Evolutionary conservation across 2,329 filamentous ascomycete genomes (phyloP).

Genomic region (Hortaea werneckii): DNA sequence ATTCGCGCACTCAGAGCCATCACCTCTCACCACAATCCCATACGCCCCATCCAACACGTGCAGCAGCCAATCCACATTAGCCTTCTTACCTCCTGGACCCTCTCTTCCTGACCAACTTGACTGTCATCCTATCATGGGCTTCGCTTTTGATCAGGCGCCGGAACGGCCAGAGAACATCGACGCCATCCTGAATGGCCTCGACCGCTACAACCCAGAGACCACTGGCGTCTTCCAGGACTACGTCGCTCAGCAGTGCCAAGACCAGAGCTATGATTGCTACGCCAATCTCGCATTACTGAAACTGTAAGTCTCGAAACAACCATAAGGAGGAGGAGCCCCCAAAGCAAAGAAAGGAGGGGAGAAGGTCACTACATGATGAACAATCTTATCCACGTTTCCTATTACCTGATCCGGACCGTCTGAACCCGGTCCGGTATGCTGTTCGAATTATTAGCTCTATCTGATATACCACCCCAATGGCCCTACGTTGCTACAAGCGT

Average conservation of each 20-base stretch:
- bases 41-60: background rate
- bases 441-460: conserved; percentile 61
- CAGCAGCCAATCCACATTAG: background rate
- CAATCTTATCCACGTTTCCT: conserved; percentile 77
- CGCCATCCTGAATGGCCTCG: conserved; percentile 88
- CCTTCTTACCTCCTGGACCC: background rate
- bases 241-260: conserved; percentile 87
- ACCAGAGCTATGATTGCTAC: conserved; percentile 89
- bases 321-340: too few species aligned
- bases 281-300: conserved; percentile 93
- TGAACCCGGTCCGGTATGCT: conserved; percentile 51
- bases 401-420: conserved; percentile 72
- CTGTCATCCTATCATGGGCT: conserved; percentile 29
- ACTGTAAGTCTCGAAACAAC: conserved; percentile 58
- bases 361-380: conserved; percentile 54
- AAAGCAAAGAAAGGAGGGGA: background rate
- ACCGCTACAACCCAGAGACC: conserved; percentile 97
- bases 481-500: background rate
- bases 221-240: conserved; percentile 90
- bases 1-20: background rate
- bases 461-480: conserved; percentile 42
- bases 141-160: conserved; percentile 73
- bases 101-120: background rate
- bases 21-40: background rate
- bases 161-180: conserved; percentile 89